These are phyloP conservation scores for Acer yangbiense DNA, from an alignment of 345 rosid species.

Conservation along the genomic window DNA sequence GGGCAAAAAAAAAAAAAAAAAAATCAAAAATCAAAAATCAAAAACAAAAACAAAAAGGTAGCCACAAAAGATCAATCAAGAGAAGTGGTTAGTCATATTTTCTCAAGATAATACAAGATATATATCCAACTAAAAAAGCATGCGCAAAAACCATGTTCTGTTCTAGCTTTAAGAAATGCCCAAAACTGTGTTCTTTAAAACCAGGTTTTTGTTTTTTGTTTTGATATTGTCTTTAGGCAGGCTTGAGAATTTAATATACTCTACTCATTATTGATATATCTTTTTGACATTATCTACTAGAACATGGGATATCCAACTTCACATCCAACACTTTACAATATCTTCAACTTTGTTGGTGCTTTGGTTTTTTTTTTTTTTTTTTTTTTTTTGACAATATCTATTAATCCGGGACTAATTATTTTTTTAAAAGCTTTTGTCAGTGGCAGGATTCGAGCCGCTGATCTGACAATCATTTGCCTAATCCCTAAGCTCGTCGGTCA, in stretches of 20 bases:
- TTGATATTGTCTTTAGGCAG: neutral
- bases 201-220: neutral
- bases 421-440: too few relatives aligned
- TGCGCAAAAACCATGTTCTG: conserved; percentile 1
- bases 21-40: too few relatives aligned
- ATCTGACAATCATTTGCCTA: too few relatives aligned
- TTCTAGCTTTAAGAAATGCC: neutral
- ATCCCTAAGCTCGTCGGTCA: too few relatives aligned
- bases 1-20: too few relatives aligned
- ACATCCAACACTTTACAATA: neutral
- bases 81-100: neutral
- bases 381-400: too few relatives aligned
- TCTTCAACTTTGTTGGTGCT: neutral
- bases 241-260: neutral
- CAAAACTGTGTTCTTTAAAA: conserved; percentile 5
- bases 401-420: too few relatives aligned
- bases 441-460: too few relatives aligned
- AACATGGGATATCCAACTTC: conserved; percentile 20
- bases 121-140: neutral
- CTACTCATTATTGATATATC: neutral
- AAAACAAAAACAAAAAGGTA: too few relatives aligned
- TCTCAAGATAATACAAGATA: neutral
- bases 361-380: too few relatives aligned
- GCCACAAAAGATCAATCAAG: neutral
- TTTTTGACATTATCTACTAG: conserved; percentile 2